Evolutionary conservation across 192 early-diverging fungal species (phyloP), one percentile per base, ranked within the genome.

Genomic region (Gigaspora rosea): DNA sequence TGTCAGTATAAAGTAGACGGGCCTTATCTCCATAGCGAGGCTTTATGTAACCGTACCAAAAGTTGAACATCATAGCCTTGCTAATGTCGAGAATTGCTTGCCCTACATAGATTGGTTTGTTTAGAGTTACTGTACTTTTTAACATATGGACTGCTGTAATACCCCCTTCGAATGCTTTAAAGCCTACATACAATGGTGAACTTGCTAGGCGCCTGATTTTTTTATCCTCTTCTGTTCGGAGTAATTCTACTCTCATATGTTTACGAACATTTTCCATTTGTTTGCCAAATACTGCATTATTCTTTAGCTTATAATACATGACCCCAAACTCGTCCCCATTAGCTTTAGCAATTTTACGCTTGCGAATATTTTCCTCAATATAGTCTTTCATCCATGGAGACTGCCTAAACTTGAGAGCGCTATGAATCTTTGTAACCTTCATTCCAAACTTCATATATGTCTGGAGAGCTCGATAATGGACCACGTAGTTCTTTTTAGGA

Each of bases 281-380:
- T 47, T 73, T 73, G 0, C 71, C 71, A 61, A 73, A 73, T 1
- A 73, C 52, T 3, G 57, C 54, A 73, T 73, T 73, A 59, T 73
- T 73, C 20, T 73, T 73, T 59, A 73, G 56, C n/a, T 71, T 71
- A 35, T 71, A 71, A 54, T 71, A 71, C 51, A 71, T 56, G 0
- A 73, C 71, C 5, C 57, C 71, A n/a, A 73, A 73, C 18, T 73
- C 57, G 3, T 73, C 71, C 2, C 32, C 32, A 61, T 33, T 61
- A 1, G 71, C 71, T 73, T 73, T 73, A 22, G 71, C 71, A 0
- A 61, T 73, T 46, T 73, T 73, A 0, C 36, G 27, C n/a, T 73
- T 73, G 8, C 56, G 71, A 61, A 73, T 73, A 73, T 73, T 73
- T 73, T 73, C 57, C 56, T 73, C 56, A 46, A 73, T 73, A 73